These are phyloP conservation scores for Steccherinum ochraceum DNA, from an alignment of 768 basidiomycete species.

Conservation along the genomic window DNA sequence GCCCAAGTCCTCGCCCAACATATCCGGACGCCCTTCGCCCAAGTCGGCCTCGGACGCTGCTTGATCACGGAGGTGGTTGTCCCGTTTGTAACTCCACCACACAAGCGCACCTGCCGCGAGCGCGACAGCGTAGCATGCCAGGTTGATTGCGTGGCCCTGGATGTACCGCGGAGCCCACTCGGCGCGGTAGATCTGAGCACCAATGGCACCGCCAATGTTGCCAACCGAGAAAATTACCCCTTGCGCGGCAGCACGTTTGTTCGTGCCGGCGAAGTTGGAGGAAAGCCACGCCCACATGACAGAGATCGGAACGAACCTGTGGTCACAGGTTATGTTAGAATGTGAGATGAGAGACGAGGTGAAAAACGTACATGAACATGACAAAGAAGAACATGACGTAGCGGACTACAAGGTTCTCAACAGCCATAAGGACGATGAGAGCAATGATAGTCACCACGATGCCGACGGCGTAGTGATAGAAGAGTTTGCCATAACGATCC, in stretches of 20 bases:
- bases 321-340: background rate
- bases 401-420: conserved; percentile 21
- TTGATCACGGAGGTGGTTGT: conserved; percentile 17
- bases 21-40: conserved; percentile 7
- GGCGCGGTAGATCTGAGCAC: conserved; percentile 24
- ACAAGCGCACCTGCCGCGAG: conserved; percentile 17
- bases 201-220: conserved; percentile 26
- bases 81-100: conserved; percentile 19
- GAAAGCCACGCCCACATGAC: conserved; percentile 23
- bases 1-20: conserved; percentile 23
- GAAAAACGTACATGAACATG: conserved; percentile 24
- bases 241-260: conserved; percentile 25
- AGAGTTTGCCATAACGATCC: conserved; percentile 19
- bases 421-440: conserved; percentile 25
- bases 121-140: conserved; percentile 20
- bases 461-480: conserved; percentile 19
- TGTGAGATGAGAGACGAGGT: background rate
- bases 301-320: conserved; percentile 24
- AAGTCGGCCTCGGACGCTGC: conserved; percentile 9
- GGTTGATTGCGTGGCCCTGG: conserved; percentile 27
- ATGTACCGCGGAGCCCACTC: conserved; percentile 27
- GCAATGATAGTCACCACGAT: conserved; percentile 19
- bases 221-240: conserved; percentile 27
- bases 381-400: conserved; percentile 29
- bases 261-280: conserved; percentile 20